A percentile compares a stretch with the other conserved stretches of the same genome.
Evolutionary conservation across 805 yeast species (phyloP).

Genomic region (Myxozyma mucilagina): DNA sequence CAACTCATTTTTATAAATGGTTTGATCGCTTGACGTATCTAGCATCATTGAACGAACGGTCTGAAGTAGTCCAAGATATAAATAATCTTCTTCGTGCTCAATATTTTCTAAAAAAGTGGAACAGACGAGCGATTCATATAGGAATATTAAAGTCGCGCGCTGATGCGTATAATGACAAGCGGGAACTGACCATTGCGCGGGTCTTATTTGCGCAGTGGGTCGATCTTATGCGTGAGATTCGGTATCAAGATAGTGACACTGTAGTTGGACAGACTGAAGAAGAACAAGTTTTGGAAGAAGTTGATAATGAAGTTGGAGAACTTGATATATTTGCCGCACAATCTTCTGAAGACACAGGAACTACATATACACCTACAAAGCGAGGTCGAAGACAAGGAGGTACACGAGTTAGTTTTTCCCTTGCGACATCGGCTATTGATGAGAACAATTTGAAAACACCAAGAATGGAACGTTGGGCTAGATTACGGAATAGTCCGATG

Average conservation of each 20-base stretch:
- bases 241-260: background rate
- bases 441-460: conserved; percentile 14
- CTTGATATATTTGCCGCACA: background rate
- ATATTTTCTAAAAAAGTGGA: conserved; percentile 22
- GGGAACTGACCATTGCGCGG: conserved; percentile 1
- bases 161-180: conserved; percentile 13
- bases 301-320: background rate
- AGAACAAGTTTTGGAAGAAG: background rate
- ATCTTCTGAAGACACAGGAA: background rate
- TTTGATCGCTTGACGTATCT: background rate
- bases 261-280: background rate
- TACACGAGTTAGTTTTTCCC: background rate
- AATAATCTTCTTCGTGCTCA: conserved; percentile 23
- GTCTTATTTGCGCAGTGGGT: conserved; percentile 20
- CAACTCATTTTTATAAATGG: conserved; percentile 3
- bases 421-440: too few relatives aligned
- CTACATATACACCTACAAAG: conserved; percentile 9
- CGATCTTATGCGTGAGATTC: conserved; percentile 11
- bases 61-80: conserved; percentile 18
- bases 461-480: conserved; percentile 21
- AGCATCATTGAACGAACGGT: conserved; percentile 1
- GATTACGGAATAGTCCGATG: conserved; percentile 30
- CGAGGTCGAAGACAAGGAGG: background rate
- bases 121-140: conserved; percentile 16
- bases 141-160: conserved; percentile 22